Base-by-base conservation (phyloP, 371 early-diverging fungal species). In the Smittium culicis region DNA sequence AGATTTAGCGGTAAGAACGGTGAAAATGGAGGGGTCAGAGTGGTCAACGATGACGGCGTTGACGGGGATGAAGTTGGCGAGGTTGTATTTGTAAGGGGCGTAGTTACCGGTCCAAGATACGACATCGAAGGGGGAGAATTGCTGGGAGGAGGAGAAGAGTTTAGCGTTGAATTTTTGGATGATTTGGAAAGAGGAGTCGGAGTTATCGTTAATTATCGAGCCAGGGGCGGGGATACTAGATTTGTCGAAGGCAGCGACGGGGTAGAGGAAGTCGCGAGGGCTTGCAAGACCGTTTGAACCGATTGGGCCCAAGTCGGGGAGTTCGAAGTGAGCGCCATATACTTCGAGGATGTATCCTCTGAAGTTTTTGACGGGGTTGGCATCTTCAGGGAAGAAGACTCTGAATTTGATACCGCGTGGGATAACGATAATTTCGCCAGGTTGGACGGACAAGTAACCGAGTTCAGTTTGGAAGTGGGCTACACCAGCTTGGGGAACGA, bases 61-160 rank as follows among this genome's bases (percentile, higher is more conserved):
- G 75, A 96, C 79, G 35, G 84, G 86, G 72, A 85, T 86, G 79
- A 95, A 95, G 58, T 84, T 79, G 54, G 82, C 83, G 61, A 96
- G n/a, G n/a, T n/a, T n/a, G n/a, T 97, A 96, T 79, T 95, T 96
- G 83, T 83, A 96, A 0, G 98, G 98, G 1, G 86, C 90, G 76
- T 94, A 96, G 81, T 96, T 96, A 54, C 98, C 96, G 74, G 95
- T 94, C 96, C 98, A 97, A 2, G 94, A 96, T 33, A 96, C 96
- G 0, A 96, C 95, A 75, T 96, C 92, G 71, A 90, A 97, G 0
- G 96, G 93, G 24, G 89, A 87, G 74, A 94, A 94, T 35, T 80
- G 69, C 79, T 91, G 93, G 60, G 78, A 68, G 16, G 88, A 85
- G 20, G 69, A 66, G 75, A 91, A 93, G 33, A 92, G 72, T 65